Evolutionary conservation across 257 asterid genomes (phyloP), one percentile per base, ranked within the genome.

Genomic region (Solanum chilense): DNA sequence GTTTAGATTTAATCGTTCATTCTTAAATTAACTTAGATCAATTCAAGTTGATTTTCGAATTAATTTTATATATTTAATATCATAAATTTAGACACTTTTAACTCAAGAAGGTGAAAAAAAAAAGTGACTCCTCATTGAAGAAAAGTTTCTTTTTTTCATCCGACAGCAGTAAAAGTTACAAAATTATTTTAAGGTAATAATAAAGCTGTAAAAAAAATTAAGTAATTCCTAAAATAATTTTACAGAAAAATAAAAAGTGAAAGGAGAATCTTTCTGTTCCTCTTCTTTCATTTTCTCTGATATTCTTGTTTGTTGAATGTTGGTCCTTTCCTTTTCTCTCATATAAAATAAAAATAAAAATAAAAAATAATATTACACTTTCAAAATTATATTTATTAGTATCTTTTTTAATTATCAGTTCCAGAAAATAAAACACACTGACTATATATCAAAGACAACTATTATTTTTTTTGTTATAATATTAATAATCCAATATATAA

Each of bases 221-320:
- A 47, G 44, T 29, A 47, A 29, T 47, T 44, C 44, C 29, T 18
- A 29, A 47, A 47, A 29, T 81, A 81, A 47, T 49, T 56, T 49
- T 81, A 81, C 85, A 49, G 42, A 42, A 25, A 25, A 80, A 56
- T 56, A 5, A 44, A 45, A 81, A 49, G 69, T 81, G 29, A 31
- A 5, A 10, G 27, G 62, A 80, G 85, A 81, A 81, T 81, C 69
- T 81, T 27, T 81, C 3, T 49, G 7, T 80, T 31, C 37, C 81
- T 88, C 68, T 89, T 78, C 90, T 88, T 90, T 88, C 92, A 58
- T 74, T 93, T 85, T 91, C 93, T 85, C 86, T 7, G 82, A 66
- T 74, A 80, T 91, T 89, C 86, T 88, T 86, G 90, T 88, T 89
- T 82, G 88, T 92, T 88, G 89, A 25, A n/a, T 66, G 73, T 25